These are phyloP conservation scores for Amanita inopinata DNA, from an alignment of 768 basidiomycete species.

Conservation along the genomic window DNA sequence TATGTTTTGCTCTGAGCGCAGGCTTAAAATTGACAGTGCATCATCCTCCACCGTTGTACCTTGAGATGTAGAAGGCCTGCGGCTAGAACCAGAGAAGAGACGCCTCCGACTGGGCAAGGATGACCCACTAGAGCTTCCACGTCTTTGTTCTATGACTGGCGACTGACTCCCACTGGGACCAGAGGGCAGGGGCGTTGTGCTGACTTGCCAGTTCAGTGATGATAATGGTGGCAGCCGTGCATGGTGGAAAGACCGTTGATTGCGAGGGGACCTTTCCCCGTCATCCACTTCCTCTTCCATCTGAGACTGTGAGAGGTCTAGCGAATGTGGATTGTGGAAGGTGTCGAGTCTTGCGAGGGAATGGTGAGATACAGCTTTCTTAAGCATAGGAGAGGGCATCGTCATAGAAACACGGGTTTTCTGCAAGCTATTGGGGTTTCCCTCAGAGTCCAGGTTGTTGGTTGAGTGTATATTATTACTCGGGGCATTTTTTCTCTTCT, in stretches of 20 bases:
- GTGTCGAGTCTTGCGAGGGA: conserved; percentile 32
- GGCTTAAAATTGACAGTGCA: conserved; percentile 42
- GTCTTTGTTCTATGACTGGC: conserved; percentile 15
- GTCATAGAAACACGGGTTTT: too few relatives aligned
- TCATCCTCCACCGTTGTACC: conserved; percentile 39
- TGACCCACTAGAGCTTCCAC: conserved; percentile 21
- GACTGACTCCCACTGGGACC: conserved; percentile 16
- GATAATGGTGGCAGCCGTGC: conserved; percentile 45
- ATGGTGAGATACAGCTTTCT: conserved; percentile 50
- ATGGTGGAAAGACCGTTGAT: conserved; percentile 58
- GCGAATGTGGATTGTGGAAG: conserved; percentile 16
- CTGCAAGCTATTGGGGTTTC: neutral
- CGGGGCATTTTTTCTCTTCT: conserved; percentile 16
- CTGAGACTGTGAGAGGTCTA: conserved; percentile 8
- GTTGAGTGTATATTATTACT: neutral
- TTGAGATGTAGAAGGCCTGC: conserved; percentile 44
- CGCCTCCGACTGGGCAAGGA: conserved; percentile 34
- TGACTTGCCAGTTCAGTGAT: conserved; percentile 24
- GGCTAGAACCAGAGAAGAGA: conserved; percentile 54
- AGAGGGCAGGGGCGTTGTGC: conserved; percentile 20
- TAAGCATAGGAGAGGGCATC: conserved; percentile 28
- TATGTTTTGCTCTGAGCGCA: conserved; percentile 34
- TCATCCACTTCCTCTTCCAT: conserved; percentile 17
- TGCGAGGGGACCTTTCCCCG: conserved; percentile 29
- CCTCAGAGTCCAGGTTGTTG: neutral